Evolutionary conservation across 2,329 filamentous ascomycete genomes (phyloP).

Genomic region (Botrytis medusae): DNA sequence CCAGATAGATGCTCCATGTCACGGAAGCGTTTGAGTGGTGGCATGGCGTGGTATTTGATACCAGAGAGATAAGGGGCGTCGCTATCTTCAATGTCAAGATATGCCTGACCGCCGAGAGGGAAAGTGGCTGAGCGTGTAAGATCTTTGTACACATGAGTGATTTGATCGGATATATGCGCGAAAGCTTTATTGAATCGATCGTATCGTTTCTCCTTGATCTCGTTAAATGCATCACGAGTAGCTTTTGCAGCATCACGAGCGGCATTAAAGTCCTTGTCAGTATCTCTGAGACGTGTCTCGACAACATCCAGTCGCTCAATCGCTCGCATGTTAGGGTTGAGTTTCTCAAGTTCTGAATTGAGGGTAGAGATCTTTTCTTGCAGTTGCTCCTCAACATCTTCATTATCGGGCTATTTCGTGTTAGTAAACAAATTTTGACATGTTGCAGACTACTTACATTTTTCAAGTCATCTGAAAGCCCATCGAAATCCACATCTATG

Average conservation of each 20-base stretch:
- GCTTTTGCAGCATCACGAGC: conserved; percentile 72
- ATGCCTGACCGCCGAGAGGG: conserved; percentile 83
- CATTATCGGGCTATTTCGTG: conserved; percentile 60
- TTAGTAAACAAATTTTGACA: conserved; percentile 38
- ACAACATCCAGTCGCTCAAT: conserved; percentile 88
- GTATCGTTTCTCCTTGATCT: conserved; percentile 77
- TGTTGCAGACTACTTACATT: conserved; percentile 56
- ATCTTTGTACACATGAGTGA: conserved; percentile 90
- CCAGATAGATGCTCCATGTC: conserved; percentile 99
- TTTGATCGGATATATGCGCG: conserved; percentile 90
- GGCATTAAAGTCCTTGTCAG: conserved; percentile 86
- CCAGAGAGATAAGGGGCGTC: conserved; percentile 94
- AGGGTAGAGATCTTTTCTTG: conserved; percentile 75
- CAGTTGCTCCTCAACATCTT: conserved; percentile 71
- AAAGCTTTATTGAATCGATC: conserved; percentile 96
- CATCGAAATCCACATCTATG: conserved; percentile 83
- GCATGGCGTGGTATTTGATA: conserved; percentile 99
- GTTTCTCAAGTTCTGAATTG: conserved; percentile 80
- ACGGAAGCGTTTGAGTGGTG: conserved; percentile 93
- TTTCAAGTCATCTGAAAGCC: conserved; percentile 78
- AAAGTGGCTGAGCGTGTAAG: conserved; percentile 89
- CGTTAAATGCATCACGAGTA: conserved; percentile 80
- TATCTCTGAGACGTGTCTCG: conserved; percentile 76
- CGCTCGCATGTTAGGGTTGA: conserved; percentile 95
- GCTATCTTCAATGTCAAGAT: conserved; percentile 90